A percentile compares a stretch with the other conserved stretches of the same genome.
phyloP scores from a whole-genome alignment of 495 filamentous ascomycete species.

The Extremus antarcticus region DNA sequence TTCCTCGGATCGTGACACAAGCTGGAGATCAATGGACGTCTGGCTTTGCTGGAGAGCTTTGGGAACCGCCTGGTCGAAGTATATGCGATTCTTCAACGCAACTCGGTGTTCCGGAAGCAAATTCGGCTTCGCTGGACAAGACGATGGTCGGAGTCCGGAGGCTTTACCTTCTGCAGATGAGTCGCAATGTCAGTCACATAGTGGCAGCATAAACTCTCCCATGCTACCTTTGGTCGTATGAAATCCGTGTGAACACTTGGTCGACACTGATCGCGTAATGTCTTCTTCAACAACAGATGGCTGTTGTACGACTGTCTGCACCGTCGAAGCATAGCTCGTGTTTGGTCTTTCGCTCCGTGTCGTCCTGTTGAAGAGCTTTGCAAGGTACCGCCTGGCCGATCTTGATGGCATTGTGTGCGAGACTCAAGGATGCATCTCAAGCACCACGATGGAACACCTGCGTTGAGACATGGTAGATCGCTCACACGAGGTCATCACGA shows the following conservation, averaged over 20 bases:
- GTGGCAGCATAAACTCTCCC: background rate
- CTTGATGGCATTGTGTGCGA: background rate
- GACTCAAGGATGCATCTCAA: background rate
- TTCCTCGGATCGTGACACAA: constrained; percentile 10
- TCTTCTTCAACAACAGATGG: background rate
- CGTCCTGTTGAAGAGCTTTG: background rate
- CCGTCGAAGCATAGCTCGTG: background rate
- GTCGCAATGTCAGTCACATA: no score
- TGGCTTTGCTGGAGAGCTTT: constrained; percentile 1
- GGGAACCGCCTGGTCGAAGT: constrained; percentile 4
- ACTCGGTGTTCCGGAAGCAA: constrained; percentile 23
- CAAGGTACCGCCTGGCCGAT: background rate
- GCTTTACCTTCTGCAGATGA: background rate
- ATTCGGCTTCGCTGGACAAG: background rate
- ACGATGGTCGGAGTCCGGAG: background rate
- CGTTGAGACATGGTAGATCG: no score
- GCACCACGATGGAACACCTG: no score
- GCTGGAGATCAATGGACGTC: constrained; percentile 7
- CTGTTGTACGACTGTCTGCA: background rate
- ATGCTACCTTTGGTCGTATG: background rate
- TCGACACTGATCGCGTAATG: background rate
- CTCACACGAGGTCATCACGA: no score
- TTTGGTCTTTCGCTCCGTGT: background rate
- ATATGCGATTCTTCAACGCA: constrained; percentile 1
- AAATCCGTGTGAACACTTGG: background rate